These are phyloP conservation scores for Alternaria burnsii DNA, from an alignment of 2,329 filamentous ascomycete genomes.

Conservation along the genomic window DNA sequence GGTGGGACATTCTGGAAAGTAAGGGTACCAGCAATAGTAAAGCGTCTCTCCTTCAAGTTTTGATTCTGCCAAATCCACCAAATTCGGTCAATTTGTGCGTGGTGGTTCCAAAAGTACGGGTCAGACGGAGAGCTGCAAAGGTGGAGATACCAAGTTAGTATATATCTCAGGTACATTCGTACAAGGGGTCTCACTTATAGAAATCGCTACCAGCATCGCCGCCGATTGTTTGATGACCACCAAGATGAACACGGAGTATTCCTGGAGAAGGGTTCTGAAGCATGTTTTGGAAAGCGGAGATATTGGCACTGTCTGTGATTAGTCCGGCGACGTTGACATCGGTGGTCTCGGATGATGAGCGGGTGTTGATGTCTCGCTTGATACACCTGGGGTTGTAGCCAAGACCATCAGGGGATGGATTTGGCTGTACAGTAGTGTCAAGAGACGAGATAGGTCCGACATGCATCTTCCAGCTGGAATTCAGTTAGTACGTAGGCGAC, in stretches of 20 bases:
- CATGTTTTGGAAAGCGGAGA: slow-evolving; percentile 49
- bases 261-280: slow-evolving; percentile 48
- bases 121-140: slow-evolving; percentile 53
- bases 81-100: slow-evolving; percentile 57
- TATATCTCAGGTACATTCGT: too few relatives aligned
- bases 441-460: slow-evolving; percentile 58
- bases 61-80: slow-evolving; percentile 62
- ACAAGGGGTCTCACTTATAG: slow-evolving; percentile 29
- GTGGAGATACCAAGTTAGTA: too few relatives aligned
- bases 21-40: slow-evolving; percentile 54
- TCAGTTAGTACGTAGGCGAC: too few relatives aligned
- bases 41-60: slow-evolving; percentile 48
- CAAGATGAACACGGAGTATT: slow-evolving; percentile 53
- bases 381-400: slow-evolving; percentile 50
- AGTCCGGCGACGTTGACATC: slow-evolving; percentile 33
- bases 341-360: slow-evolving; percentile 31
- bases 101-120: slow-evolving; percentile 59
- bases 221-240: slow-evolving; percentile 51
- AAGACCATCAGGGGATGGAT: slow-evolving; percentile 37
- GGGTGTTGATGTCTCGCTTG: slow-evolving; percentile 45
- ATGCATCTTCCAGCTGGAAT: slow-evolving; percentile 44
- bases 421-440: slow-evolving; percentile 34
- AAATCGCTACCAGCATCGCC: slow-evolving; percentile 41
- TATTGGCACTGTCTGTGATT: slow-evolving; percentile 30
- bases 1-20: slow-evolving; percentile 56